phyloP scores from a whole-genome alignment of 2,329 filamentous ascomycete species.

The Fusarium albosuccineum region DNA sequence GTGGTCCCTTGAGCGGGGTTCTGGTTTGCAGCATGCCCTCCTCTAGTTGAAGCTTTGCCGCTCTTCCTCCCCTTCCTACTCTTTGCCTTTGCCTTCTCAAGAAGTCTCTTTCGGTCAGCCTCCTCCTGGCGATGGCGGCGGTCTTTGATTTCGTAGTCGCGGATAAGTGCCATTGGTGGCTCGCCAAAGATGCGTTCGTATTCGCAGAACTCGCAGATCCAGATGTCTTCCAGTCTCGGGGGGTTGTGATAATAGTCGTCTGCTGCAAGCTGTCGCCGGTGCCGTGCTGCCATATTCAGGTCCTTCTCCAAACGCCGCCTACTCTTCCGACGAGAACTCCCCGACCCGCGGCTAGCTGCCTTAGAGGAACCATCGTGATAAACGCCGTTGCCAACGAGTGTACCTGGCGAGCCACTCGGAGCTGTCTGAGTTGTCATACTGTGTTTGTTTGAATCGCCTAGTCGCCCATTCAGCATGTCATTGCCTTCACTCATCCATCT shows the following conservation, averaged over 20 bases:
- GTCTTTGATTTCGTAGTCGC: constrained; percentile 95
- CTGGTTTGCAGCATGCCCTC: constrained; percentile 43
- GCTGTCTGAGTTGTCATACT: constrained; percentile 37
- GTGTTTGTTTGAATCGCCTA: constrained; percentile 45
- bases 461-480: constrained; percentile 15
- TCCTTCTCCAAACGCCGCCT: constrained; percentile 77
- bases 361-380: constrained; percentile 53
- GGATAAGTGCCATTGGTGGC: constrained; percentile 85
- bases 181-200: constrained; percentile 96
- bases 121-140: constrained; percentile 84
- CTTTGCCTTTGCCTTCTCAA: constrained; percentile 96
- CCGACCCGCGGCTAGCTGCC: constrained; percentile 47
- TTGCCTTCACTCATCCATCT: neutral
- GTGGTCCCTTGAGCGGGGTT: constrained; percentile 33
- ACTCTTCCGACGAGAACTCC: constrained; percentile 64
- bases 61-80: constrained; percentile 87
- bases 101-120: constrained; percentile 84
- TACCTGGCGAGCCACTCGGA: constrained; percentile 23
- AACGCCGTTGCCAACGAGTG: constrained; percentile 28
- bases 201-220: constrained; percentile 98
- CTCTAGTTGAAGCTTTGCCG: constrained; percentile 64
- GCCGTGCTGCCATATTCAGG: constrained; percentile 79
- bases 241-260: constrained; percentile 82
- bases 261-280: constrained; percentile 82
- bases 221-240: constrained; percentile 78